Base-by-base conservation (phyloP, 768 basidiomycete species). In the Serendipita sp. region DNA sequence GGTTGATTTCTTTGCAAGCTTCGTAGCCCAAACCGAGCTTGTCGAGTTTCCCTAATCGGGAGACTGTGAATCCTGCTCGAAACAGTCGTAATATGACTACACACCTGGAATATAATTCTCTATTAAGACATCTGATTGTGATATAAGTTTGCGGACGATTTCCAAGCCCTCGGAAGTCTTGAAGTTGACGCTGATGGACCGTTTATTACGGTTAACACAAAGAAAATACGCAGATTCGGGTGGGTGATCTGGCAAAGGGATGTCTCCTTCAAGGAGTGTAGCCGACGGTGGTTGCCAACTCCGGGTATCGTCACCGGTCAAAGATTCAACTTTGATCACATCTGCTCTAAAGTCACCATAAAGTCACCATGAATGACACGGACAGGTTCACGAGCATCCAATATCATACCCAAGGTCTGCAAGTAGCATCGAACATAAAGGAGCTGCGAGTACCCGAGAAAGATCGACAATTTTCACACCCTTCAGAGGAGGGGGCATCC, bases 211-310 rank as follows among this genome's bases (percentile, higher is more conserved):
- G 72, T 97, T 97, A 0, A 81, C 83, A 0, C 88, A 81, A 3
- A 97, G 80, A 72, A 95, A 97, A 72, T 97, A 97, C 0, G 94
- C 91, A 2, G 91, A 89, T 72, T 97, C 94, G 8, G 91, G 82
- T 6, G 91, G 91, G 0, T 86, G 73, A 64, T 79, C 78, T 46
- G 74, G 69, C 3, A 60, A 34, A 27, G 55, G 55, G 16, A 31
- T 36, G 34, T 60, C 18, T 6, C 48, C 48, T 27, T 36, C 31
- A 2, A 3, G 23, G 15, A 27, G 63, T n/a, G 37, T 29, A 23
- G 60, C 27, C 67, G 45, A 27, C 40, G 44, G 15, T 46, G 64
- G 31, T 4, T 34, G 18, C 55, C 60, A 76, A 79, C 71, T 74
- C 82, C 91, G 81, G 36, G 94, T 97, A 74, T 97, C 94, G 70